Evolutionary conservation across 2,329 filamentous ascomycete genomes (phyloP), one percentile per base, ranked within the genome.

Genomic region (Westerdykella sp.): DNA sequence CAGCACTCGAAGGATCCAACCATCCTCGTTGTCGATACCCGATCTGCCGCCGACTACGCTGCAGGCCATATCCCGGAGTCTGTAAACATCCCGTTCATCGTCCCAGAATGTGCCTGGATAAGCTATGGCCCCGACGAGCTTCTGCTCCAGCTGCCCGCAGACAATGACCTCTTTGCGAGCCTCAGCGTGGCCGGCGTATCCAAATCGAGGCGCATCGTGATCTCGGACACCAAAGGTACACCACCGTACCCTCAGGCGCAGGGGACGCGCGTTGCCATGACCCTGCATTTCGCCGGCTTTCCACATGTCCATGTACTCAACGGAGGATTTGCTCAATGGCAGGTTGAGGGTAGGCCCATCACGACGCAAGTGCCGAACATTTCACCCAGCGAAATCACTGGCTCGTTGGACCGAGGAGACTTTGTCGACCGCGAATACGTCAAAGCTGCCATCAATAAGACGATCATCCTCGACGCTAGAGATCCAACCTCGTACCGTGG

Each of bases 351-450:
- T 12, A 32, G 14, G 14, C 12, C 12, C 12, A 14, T 32, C 12
- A 14, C 12, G 3, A 49, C 75, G n/a, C 76, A 78, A 23, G 75
- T 79, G 15, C 88, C 88, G 51, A 84, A 89, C 63, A 85, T 88
- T 57, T 12, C 30, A 6, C 7, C 3, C 7, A 14, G 14, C 12
- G 30, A 6, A 32, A 32, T 32, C 12, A 21, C 18, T 21, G 18
- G 18, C 18, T 32, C 30, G 30, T 32, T 13, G 12, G 30, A 32
- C 14, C 30, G 14, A 14, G 7, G 30, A 12, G 30, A 13, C 14
- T 32, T 32, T 12, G 30, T 32, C 12, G 30, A 14, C 14, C 12
- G 30, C 12, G 30, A 32, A 13, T 32, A 32, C 14, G 30, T 32
- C 14, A 32, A 32, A 32, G 14, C 12, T 32, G 30, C 30, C 5